Evolutionary conservation across 768 basidiomycete species (phyloP), one percentile per base, ranked within the genome.

Genomic region (Boletus patriciae): DNA sequence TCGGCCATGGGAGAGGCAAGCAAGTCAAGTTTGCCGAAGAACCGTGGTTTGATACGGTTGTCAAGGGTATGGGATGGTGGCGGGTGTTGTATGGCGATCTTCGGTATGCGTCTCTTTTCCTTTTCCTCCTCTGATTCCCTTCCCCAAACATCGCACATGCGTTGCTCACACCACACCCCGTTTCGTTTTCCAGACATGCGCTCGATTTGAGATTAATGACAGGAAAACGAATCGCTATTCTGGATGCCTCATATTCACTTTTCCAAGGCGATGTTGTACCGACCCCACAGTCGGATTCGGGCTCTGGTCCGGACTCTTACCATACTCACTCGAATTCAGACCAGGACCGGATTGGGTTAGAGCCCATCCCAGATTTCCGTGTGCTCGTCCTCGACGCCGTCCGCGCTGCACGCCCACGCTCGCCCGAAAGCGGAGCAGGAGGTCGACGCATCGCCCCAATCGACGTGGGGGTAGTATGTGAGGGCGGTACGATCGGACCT

Each of bases 41-140:
- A 42, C 63, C 61, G 4, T 70, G 66, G 61, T 75, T 91, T 21
- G 86, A 88, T 61, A 81, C 82, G n/a, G 85, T 88, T 66, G 82
- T 88, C 6, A 93, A 92, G 74, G 83, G 86, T 13, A 84, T 87
- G 48, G 88, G 87, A 3, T 93, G 92, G 91, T 93, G 87, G 72
- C 77, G 92, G 50, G 72, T 92, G 23, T 70, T 91, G 46, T 89
- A 90, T 55, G 79, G 83, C 8, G 84, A 89, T 67, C 75, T 84
- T 25, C 81, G 80, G 89, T 88, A 64, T 23, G 51, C 11, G 2
- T 52, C n/a, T 11, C 2, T 42, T 18, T 7, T 75, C 66, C 18
- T 41, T 21, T 34, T 50, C 16, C 15, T 27, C 15, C 19, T 12
- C 25, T 38, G 33, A 34, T 11, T 38, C 19, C 15, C 21, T 34